phyloP scores from a whole-genome alignment of 495 filamentous ascomycete genomes.

The Neurospora cerealis region DNA sequence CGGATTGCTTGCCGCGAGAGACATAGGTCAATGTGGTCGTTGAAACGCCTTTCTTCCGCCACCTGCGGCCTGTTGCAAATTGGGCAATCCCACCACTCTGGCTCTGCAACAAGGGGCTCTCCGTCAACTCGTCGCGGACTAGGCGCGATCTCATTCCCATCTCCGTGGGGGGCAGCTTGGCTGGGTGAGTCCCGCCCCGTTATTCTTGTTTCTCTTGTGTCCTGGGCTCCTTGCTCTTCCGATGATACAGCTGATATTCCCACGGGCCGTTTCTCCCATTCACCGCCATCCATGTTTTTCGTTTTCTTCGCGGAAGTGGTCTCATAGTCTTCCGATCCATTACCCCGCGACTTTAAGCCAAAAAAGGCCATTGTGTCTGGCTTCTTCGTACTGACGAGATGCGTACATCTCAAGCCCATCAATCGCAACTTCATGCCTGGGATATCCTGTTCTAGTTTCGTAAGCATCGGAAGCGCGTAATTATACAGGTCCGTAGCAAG shows the following conservation, averaged over 20 bases:
- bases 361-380: conserved; percentile 68
- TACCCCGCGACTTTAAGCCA: conserved; percentile 37
- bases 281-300: conserved; percentile 21
- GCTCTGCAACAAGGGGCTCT: conserved; percentile 9
- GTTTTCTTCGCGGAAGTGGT: conserved; percentile 2
- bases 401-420: conserved; percentile 80
- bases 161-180: conserved; percentile 11
- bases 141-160: conserved; percentile 43
- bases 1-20: conserved; percentile 78
- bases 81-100: conserved; percentile 70
- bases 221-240: conserved; percentile 21
- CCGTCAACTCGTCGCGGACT: conserved; percentile 35
- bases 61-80: conserved; percentile 67
- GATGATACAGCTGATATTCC: neutral
- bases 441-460: conserved; percentile 78
- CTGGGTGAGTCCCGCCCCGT: conserved; percentile 45
- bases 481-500: conserved; percentile 75
- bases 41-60: conserved; percentile 71
- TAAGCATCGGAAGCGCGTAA: conserved; percentile 71
- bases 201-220: conserved; percentile 42
- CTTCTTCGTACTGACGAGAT: conserved; percentile 78
- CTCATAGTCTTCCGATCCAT: neutral
- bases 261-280: conserved; percentile 40
- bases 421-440: conserved; percentile 72
- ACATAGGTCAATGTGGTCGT: conserved; percentile 90